Evolutionary conservation across 2,329 filamentous ascomycete genomes (phyloP), one percentile per base, ranked within the genome.

Genomic region (Microsporum audouinii): DNA sequence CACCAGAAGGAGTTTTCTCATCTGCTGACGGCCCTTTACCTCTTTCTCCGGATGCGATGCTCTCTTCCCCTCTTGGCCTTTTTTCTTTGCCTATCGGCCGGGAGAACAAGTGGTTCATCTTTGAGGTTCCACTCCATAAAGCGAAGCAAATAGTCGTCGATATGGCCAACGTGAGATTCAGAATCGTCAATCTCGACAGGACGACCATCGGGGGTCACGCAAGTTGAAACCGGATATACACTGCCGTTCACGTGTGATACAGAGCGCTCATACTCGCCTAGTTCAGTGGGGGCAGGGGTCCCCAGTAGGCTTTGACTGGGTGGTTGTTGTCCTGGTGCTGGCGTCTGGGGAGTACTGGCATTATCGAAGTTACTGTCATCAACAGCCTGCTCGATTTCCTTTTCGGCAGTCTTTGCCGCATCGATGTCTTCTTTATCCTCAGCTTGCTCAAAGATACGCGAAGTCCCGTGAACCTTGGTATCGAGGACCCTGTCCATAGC

Each of bases 401-500:
- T 94, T 71, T 95, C 88, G 0, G 94, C 94, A 7, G 88, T 83
- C 58, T 88, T 87, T 1, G 94, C 94, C 0, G 94, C 94, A 31
- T 85, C 86, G 12, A 92, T 89, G 70, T 99, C 94, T 71, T 99
- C 94, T 56, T 84, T 84, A 68, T 99, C 94, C 74, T 99, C 94
- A 0, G 91, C 92, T 65, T 89, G 88, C 67, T 95, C 91, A 36
- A 99, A 85, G 0, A 87, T 89, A 14, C 86, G 83, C 2, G 86
- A 83, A 1, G 88, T 84, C 43, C 81, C 80, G 61, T 84, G 80
- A 36, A 86, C 84, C 8, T 79, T 81, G 62, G 78, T 85, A 63
- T 88, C 89, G 0, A 96, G 82, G 2, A 96, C 88, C 29, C 88
- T 83, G 68, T 96, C 91, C 82, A 96, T 88, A 2, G 91, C 91